Base-by-base conservation (phyloP, 306 rosid genomes). In the Argentina anserina region DNA sequence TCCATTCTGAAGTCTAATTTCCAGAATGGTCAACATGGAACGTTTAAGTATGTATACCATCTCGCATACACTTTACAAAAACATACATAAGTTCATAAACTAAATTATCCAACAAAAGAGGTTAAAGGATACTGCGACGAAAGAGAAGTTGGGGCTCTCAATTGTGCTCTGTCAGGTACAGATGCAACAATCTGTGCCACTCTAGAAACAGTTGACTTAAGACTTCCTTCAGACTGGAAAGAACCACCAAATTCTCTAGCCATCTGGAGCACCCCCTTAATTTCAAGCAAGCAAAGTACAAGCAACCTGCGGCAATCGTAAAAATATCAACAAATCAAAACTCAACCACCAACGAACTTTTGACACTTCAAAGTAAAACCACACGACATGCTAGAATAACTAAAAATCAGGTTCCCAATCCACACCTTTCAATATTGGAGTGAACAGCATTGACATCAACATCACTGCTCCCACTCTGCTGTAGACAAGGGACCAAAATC, bases 161-260 rank as follows among this genome's bases (percentile, higher is more conserved):
- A 75, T 84, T 88, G 88, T 75, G 90, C 96, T 86, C 89, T 94
- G 83, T 94, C 97, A 56, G 98, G 97, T 84, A 94, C 76, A 67
- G 98, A 94, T 73, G 89, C 87, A 81, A 94, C 86, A 74, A 88
- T 75, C 80, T 91, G 92, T 46, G 96, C 94, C 65, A 85, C 79
- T 83, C 86, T 84, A 74, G 94, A 82, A 69, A 85, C 80, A 59
- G 69, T 58, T 66, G 86, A 65, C 73, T 80, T 84, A 50, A 79
- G 73, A 73, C 7, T 46, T 46, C 76, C 72, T 67, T 78, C 78
- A 26, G 56, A 70, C 65, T 72, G 75, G 65, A 45, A 71, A 86
- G 83, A 67, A 65, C 64, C 52, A 43, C 85, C 85, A 79, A 94
- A 84, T 80, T 94, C 91, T 79, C 84, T 88, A 46, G 97, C 98